Evolutionary conservation across 495 filamentous ascomycete species (phyloP), one percentile per base, ranked within the genome.

Genomic region (Penicillium desertorum): DNA sequence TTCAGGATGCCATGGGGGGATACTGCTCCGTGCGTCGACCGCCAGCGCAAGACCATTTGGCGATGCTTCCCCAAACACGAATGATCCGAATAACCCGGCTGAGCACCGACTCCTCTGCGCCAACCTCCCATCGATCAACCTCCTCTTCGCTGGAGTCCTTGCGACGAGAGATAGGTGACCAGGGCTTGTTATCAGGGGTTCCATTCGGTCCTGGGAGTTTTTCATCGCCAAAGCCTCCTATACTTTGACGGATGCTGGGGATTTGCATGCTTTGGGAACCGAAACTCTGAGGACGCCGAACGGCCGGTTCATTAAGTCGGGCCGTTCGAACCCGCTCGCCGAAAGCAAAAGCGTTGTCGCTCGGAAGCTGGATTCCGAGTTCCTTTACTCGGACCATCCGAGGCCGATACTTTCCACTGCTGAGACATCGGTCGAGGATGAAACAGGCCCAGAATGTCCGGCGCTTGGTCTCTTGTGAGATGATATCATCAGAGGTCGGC

Each of bases 381-480:
- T 91, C 87, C 45, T 86, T 81, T 17, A 83, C 78, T 19, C 79
- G 77, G 54, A 91, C 82, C 74, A 88, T 88, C 16, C 84, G 82
- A 1, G 86, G 84, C 8, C 89, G 81, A 57, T 86, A 85, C 62
- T 89, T 87, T 23, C 90, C 90, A 62, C 86, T 89, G 51, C 86
- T 85, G 32, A 94, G 71, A 65, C 88, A 87, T 14, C 90, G 82
- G 66, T 96, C 91, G 58, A 95, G 80, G 51, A 93, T 85, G 61
- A 92, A 89, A 59, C 89, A 90, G 54, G 89, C 89, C 81, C 89
- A 96, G 68, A 93, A 91, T 5, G 90, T 93, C 25, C 91, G 85
- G 34, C 91, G 83, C 63, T 84, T 81, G 16, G 91, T 83, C 71
- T 96, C 91, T 62, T 87, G 87, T 8, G 86, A 77, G 37, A 90